Conservation (phyloP, 192 early-diverging fungal species). For the Ambispora gerdemannii region DNA sequence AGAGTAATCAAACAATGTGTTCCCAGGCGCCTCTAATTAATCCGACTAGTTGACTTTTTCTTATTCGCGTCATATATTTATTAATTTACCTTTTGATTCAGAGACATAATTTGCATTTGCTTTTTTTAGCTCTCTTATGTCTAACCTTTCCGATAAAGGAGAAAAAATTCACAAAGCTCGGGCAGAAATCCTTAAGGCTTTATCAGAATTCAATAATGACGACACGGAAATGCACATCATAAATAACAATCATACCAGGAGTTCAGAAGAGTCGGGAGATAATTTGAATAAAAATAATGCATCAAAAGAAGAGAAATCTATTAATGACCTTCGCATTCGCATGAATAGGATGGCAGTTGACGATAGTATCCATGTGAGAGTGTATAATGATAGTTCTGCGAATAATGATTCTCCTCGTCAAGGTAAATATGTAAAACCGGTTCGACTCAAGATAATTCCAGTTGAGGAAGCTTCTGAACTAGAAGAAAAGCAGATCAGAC, state of each 20-base stretch:
- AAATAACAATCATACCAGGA: neutral
- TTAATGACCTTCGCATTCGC: neutral
- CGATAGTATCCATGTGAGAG: neutral
- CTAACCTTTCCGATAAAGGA: neutral
- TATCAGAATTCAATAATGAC: neutral
- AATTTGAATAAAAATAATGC: neutral
- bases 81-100: too few species aligned
- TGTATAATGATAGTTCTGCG: neutral
- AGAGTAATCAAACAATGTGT: too few species aligned
- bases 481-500: neutral
- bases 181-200: neutral
- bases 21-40: too few species aligned
- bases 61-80: too few species aligned
- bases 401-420: neutral
- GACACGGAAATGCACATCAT: neutral
- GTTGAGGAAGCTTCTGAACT: neutral
- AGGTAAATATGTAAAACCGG: neutral
- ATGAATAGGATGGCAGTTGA: neutral
- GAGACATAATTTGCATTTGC: too few species aligned
- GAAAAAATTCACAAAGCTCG: neutral
- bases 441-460: neutral
- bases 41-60: too few species aligned
- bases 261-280: neutral
- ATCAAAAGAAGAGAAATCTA: neutral
- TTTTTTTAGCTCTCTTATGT: neutral